Base-by-base conservation (phyloP, 2,329 filamentous ascomycete genomes). In the Exophiala xenobiotica region DNA sequence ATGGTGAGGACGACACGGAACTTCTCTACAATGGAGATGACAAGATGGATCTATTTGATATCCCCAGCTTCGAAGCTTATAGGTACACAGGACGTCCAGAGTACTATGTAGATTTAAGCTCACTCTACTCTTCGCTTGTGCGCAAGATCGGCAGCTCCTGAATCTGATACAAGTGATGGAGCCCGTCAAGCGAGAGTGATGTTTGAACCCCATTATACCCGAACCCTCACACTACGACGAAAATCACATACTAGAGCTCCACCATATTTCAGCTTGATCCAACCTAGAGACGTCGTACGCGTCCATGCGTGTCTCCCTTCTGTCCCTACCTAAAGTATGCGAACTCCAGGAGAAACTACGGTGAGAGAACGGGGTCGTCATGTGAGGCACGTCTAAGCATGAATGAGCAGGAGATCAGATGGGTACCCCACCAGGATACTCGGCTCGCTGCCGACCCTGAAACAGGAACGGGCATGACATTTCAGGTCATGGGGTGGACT, bases 321-420 rank as follows among this genome's bases (percentile, higher is more conserved):
- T n/a, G n/a, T n/a, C n/a, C n/a, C n/a, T n/a, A n/a, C n/a, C n/a
- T n/a, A n/a, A n/a, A n/a, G n/a, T n/a, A n/a, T n/a, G n/a, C 20
- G 44, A 33, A 31, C 20, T 20, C 46, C 23, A 50, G 54, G 49
- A 49, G 22, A 54, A 57, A 40, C 19, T 54, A 51, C 55, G 55
- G 55, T 57, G 55, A 54, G 51, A 29, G 11, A 16, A 23, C 33
- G 20, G 20, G 37, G 33, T 16, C 16, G 40, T 57, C 55, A 57
- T 57, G 55, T 54, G 55, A 51, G 24, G 23, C 9, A 20, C 16
- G 37, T 12, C 4, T 14, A 19, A 19, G 20, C 14, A 22, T 14
- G 42, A 40, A 33, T 23, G 24, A 12, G 23, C 20, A 38, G 20
- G 24, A 37, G 31, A 29, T 39, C 12, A 24, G 8, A 24, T 22